Evolutionary conservation across 1,139 yeast genomes (phyloP).

Genomic region (Saccharomyces hybrid): DNA sequence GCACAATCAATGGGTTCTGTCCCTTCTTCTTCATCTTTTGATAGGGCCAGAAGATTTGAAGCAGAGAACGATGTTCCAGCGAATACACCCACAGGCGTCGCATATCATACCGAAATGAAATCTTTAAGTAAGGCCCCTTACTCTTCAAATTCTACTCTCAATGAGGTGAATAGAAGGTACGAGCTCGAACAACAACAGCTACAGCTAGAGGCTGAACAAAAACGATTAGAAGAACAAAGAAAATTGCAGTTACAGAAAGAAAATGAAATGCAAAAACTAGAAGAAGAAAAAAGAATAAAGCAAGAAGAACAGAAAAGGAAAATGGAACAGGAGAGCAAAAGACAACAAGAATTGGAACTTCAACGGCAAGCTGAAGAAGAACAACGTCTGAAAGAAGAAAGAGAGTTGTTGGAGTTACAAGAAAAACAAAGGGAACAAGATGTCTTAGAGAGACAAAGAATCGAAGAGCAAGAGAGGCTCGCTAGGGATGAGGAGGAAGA

Average conservation of each 20-base stretch:
- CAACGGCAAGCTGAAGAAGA: not conserved
- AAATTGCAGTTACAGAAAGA: too few species aligned
- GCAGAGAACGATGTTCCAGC: not conserved
- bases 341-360: not conserved
- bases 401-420: not conserved
- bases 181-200: slow-evolving; percentile 2
- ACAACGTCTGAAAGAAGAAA: not conserved
- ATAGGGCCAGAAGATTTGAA: not conserved
- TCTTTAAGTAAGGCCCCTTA: slow-evolving; percentile 19
- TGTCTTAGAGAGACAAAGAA: not conserved
- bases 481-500: not conserved
- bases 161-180: slow-evolving; percentile 14
- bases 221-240: not conserved
- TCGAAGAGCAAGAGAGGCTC: not conserved
- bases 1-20: not conserved
- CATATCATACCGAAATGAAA: not conserved
- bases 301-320: not conserved
- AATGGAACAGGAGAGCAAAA: not conserved
- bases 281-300: too few species aligned
- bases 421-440: not conserved
- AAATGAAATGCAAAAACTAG: too few species aligned
- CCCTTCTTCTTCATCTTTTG: not conserved
- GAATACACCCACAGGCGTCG: not conserved
- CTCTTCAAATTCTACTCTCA: slow-evolving; percentile 17
- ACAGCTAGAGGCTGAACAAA: slow-evolving; percentile 1